Percentiles rank a stretch among this genome's conserved stretches.
Evolutionary conservation across 768 basidiomycete genomes (phyloP).

Genomic region (Tulasnella sp.): DNA sequence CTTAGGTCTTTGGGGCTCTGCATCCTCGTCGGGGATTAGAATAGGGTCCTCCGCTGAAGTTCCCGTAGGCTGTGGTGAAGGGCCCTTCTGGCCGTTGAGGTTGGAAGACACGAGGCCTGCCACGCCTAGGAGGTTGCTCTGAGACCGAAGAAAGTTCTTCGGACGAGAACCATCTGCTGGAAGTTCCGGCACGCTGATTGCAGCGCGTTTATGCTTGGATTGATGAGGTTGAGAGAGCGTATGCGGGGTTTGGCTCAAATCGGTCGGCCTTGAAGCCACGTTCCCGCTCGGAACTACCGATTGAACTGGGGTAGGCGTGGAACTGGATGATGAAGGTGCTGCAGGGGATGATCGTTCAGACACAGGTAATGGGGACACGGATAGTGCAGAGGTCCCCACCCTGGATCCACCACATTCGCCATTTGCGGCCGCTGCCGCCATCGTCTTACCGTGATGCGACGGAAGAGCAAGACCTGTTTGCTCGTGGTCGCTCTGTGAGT

Average conservation of each 20-base stretch:
- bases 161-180: neutral
- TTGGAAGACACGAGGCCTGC: neutral
- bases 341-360: constrained; percentile 20
- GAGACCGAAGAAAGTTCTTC: neutral
- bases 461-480: neutral
- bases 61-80: neutral
- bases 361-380: constrained; percentile 25
- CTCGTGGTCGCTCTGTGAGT: constrained; percentile 9
- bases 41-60: constrained; percentile 1
- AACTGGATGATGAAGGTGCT: neutral
- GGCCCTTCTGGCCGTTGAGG: neutral
- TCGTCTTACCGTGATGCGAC: constrained; percentile 12
- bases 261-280: neutral
- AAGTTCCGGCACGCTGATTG: neutral
- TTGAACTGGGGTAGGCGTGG: neutral
- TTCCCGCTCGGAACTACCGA: neutral
- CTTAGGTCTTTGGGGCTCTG: neutral
- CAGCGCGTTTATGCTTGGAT: neutral
- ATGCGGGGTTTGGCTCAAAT: neutral
- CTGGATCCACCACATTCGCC: constrained; percentile 6
- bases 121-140: neutral
- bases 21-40: neutral
- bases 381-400: constrained; percentile 27
- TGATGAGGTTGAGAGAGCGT: neutral
- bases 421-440: neutral